Evolutionary conservation across 129 eudicot species (phyloP), one percentile per base, ranked within the genome.

Genomic region (Chrysanthemum lavandulifolium): DNA sequence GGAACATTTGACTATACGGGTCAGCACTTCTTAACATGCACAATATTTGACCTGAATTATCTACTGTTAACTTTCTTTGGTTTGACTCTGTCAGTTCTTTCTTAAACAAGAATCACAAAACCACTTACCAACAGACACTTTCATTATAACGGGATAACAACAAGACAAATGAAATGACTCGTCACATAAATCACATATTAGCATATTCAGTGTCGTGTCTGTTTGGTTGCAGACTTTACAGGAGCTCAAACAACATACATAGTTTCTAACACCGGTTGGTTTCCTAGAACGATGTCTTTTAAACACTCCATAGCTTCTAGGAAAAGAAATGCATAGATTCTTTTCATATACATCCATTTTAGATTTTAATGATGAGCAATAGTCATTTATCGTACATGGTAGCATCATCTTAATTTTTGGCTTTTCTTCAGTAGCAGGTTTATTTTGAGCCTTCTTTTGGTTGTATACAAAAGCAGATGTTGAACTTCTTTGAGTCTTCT

Each of bases 161-260:
- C 98, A 89, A 69, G 91, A 67, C 55, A 85, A 45, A 82, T 92
- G 96, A 79, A 79, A 87, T 23, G 88, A 84, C 70, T 85, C 91
- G 64, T 89, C 89, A 75, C 98, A 92, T n/a, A 76, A 79, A 72
- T 92, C 96, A 80, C 98, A 92, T 29, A 85, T 77, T 25, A 89
- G 78, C 96, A 92, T 85, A 45, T 85, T 77, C 19, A 60, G 7
- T 13, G 94, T 87, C 15, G 58, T 60, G 21, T 78, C 84, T 48
- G 80, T 23, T 61, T 21, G 72, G 21, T 66, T 75, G 64, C 96
- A 89, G 18, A 85, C 80, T 78, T 80, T 82, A 73, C 95, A 92
- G 8, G 76, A 33, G 75, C 77, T 76, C 75, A 76, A 74, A 82
- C 81, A 59, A 67, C 82, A 85, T 73, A 51, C 60, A 16, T 69